Evolutionary conservation across 352 stramenopile species (phyloP), one percentile per base, ranked within the genome.

Genomic region (Pseudoperonospora humuli): DNA sequence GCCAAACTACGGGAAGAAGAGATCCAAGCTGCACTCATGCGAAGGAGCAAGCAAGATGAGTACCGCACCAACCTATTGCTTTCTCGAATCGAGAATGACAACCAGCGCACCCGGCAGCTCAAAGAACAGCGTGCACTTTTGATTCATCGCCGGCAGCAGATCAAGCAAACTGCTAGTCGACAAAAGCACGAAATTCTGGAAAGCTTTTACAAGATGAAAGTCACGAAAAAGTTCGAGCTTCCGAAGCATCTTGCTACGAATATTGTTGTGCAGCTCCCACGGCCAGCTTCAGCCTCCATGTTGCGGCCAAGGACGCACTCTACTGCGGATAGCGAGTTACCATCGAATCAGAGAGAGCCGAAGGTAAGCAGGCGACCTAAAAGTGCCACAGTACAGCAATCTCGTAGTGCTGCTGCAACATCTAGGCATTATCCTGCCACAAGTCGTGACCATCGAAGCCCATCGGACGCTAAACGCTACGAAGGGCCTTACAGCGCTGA

Each of bases 201-300:
- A 9, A 84, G 61, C 35, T 88, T 92, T 37, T 69, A 89, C 54
- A 79, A 81, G 39, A 87, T 92, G 77, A 82, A 85, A 45, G 63
- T 88, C 25, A 86, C 71, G 4, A 90, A 89, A 31, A 87, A 84
- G 33, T 76, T 76, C 17, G 57, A 82, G 29, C 34, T 88, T 2
- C 70, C 73, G 7, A 69, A 77, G 31, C 57, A 86, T 35, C 31
- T 89, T 27, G 50, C n/a, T 42, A 50, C 68, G 8, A 18, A 23
- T 3, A 14, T 39, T 18, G 51, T n/a, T n/a, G n/a, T n/a, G n/a
- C n/a, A n/a, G n/a, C n/a, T n/a, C n/a, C n/a, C n/a, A n/a, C n/a
- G n/a, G n/a, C n/a, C n/a, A n/a, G n/a, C n/a, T n/a, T n/a, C n/a
- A n/a, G n/a, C n/a, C n/a, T n/a, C n/a, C n/a, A n/a, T n/a, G n/a